Evolutionary conservation across 2,329 filamentous ascomycete genomes (phyloP).

Genomic region (Aspergillus cejpii): DNA sequence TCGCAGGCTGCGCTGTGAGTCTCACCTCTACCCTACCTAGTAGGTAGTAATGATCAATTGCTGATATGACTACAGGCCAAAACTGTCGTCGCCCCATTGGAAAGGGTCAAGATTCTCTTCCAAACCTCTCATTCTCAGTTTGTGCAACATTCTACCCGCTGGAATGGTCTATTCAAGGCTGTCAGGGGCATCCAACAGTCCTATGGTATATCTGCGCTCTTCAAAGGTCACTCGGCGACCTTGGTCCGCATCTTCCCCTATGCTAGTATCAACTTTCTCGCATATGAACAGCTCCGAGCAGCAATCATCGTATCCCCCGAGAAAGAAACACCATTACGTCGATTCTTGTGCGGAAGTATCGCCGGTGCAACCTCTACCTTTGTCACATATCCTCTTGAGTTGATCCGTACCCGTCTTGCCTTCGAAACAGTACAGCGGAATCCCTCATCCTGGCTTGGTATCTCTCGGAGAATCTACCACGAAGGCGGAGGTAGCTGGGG

Average conservation of each 20-base stretch:
- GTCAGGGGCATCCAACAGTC: not conserved
- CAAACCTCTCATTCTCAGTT: too few relatives aligned
- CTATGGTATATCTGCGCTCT: not conserved
- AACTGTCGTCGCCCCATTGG: too few relatives aligned
- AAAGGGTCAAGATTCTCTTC: too few relatives aligned
- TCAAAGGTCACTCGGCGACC: conserved; percentile 2
- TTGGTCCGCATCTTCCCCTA: not conserved
- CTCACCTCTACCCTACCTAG: too few relatives aligned
- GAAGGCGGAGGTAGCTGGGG: not conserved
- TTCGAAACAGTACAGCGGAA: not conserved
- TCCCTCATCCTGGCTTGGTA: not conserved
- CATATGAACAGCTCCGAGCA: conserved; percentile 1
- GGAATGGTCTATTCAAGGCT: too few relatives aligned
- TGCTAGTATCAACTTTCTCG: conserved; percentile 1
- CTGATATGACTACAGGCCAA: too few relatives aligned
- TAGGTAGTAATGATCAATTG: too few relatives aligned
- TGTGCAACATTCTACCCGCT: too few relatives aligned
- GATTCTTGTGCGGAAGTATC: not conserved
- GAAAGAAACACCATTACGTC: not conserved
- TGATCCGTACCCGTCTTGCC: not conserved
- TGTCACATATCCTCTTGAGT: not conserved
- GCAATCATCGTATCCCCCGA: not conserved
- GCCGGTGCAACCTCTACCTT: not conserved
- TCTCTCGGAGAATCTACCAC: not conserved
- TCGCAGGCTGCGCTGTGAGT: not conserved